These are phyloP conservation scores for Chrysoporthe puriensis DNA, from an alignment of 2,329 filamentous ascomycete genomes.

Conservation along the genomic window DNA sequence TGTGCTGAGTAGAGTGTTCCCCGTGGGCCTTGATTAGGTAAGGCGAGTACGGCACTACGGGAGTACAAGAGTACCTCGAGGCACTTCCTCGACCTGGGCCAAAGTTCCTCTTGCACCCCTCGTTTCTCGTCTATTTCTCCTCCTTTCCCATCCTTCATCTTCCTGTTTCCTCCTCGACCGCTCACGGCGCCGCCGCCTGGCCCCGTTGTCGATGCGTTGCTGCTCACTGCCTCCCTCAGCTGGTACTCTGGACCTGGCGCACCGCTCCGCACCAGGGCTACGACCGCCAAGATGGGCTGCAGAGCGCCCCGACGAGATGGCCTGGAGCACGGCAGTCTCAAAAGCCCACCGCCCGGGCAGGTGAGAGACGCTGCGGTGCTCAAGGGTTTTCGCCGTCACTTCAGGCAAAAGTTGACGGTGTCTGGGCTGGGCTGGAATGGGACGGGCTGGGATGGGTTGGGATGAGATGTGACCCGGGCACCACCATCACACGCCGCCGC, in stretches of 20 bases:
- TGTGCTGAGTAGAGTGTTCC: not conserved
- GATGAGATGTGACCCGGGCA: not conserved
- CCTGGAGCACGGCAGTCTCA: not conserved
- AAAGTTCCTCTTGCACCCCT: constrained; percentile 5
- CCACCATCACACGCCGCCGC: not conserved
- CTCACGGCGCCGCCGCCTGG: not conserved
- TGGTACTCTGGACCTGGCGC: constrained; percentile 4
- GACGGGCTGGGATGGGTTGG: constrained; percentile 4
- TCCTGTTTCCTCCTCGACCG: not conserved
- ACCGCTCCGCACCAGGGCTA: not conserved
- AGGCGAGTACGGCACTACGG: constrained; percentile 6
- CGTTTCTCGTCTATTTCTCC: constrained; percentile 1
- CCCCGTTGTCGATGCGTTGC: not conserved
- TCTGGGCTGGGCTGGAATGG: constrained; percentile 10
- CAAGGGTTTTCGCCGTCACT: not conserved
- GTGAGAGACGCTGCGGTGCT: not conserved
- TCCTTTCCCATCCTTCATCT: not conserved
- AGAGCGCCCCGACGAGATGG: not conserved
- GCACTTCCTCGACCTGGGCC: constrained; percentile 6
- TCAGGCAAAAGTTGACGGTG: not conserved
- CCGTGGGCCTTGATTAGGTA: constrained; percentile 10
- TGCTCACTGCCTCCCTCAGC: not conserved
- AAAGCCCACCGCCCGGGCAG: not conserved
- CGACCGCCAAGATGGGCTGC: not conserved
- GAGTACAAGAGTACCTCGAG: constrained; percentile 14